These are phyloP conservation scores for Echites panduratus DNA, from an alignment of 257 asterid species.

Conservation along the genomic window DNA sequence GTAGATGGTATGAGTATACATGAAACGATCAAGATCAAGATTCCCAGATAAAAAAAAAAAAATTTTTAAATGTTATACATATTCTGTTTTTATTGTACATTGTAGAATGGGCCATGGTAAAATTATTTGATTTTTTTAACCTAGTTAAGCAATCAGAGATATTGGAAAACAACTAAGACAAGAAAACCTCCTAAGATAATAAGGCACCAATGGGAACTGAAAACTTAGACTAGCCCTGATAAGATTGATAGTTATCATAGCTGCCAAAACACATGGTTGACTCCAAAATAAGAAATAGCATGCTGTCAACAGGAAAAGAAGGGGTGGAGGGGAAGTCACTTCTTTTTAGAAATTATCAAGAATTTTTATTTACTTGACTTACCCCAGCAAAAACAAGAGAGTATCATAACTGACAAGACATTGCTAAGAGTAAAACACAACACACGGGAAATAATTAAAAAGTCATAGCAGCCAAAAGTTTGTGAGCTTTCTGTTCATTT, in stretches of 20 bases:
- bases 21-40: neutral
- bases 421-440: neutral
- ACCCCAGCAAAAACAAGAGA: neutral
- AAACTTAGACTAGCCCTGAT: neutral
- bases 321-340: neutral
- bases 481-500: neutral
- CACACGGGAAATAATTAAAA: neutral
- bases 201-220: neutral
- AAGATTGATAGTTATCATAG: no score
- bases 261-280: neutral
- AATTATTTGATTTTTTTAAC: neutral
- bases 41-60: neutral
- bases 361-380: neutral
- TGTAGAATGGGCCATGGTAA: neutral
- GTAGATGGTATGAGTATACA: neutral
- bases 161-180: neutral
- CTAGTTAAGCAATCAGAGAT: neutral
- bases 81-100: neutral
- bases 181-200: neutral
- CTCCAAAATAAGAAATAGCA: neutral
- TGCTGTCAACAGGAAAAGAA: neutral
- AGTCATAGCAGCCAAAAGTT: neutral
- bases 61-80: neutral
- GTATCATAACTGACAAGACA: neutral
- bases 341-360: neutral